A percentile compares a stretch with the other conserved stretches of the same genome.
Conservation (phyloP, 176 grass and related monocot species). For the Avena eriantha region DNA sequence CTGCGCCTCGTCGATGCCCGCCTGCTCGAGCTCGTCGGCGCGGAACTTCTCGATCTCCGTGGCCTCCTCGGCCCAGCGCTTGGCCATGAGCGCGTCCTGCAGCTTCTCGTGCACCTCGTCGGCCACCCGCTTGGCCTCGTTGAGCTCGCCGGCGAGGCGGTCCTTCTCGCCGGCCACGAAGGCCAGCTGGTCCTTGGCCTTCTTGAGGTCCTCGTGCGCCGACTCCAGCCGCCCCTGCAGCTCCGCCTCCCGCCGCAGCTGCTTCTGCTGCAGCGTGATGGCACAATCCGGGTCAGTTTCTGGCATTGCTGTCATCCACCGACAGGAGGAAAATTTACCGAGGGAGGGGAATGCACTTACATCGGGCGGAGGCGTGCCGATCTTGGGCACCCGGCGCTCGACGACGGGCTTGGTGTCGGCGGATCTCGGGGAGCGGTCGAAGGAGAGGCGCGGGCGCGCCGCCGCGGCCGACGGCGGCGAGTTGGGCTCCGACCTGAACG, state of each 20-base stretch:
- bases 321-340: background rate
- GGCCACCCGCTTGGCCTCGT: constrained; percentile 64
- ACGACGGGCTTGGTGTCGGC: constrained; percentile 66
- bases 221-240: constrained; percentile 70
- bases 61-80: constrained; percentile 77
- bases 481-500: constrained; percentile 64
- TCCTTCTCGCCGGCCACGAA: constrained; percentile 72
- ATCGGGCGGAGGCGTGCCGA: constrained; percentile 70
- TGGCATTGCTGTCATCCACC: too few species aligned
- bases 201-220: constrained; percentile 74
- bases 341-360: constrained; percentile 39
- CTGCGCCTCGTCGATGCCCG: constrained; percentile 65
- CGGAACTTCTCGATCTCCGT: constrained; percentile 92
- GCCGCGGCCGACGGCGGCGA: constrained; percentile 59
- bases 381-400: constrained; percentile 83
- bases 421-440: constrained; percentile 88
- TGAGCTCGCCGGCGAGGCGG: constrained; percentile 62
- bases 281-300: background rate
- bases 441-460: constrained; percentile 75
- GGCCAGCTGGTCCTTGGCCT: constrained; percentile 72
- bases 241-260: constrained; percentile 54
- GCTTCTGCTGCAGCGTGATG: constrained; percentile 69
- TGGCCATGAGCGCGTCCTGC: constrained; percentile 72
- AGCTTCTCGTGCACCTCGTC: constrained; percentile 80
- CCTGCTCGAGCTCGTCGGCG: constrained; percentile 85